Evolutionary conservation across 1,284 basidiomycete genomes (phyloP).

Genomic region (Ustilago xerochloae): DNA sequence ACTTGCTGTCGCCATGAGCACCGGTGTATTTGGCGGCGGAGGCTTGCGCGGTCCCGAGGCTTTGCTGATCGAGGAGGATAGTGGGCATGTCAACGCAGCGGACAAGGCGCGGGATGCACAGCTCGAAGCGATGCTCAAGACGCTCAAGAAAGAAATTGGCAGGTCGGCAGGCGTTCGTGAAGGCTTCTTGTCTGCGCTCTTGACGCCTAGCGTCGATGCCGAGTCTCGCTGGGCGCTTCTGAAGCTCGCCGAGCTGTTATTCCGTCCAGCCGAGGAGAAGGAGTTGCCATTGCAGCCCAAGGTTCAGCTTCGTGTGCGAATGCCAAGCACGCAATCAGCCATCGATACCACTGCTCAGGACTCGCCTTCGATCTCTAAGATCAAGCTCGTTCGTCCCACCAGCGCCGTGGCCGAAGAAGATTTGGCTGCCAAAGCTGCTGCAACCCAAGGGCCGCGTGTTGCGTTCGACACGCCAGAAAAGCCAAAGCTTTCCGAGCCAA

Average conservation of each 20-base stretch:
- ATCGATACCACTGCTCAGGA: conserved; percentile 20
- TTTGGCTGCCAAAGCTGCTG: conserved; percentile 5
- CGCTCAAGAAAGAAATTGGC: conserved; percentile 64
- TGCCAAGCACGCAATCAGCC: conserved; percentile 54
- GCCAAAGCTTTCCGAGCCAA: conserved; percentile 42
- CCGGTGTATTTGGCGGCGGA: conserved; percentile 81
- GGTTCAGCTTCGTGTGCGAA: conserved; percentile 74
- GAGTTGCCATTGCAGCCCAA: conserved; percentile 59
- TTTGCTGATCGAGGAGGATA: conserved; percentile 53
- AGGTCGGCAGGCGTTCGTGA: conserved; percentile 65
- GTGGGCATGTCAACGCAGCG: conserved; percentile 37
- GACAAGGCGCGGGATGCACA: conserved; percentile 71
- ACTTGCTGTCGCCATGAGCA: conserved; percentile 84
- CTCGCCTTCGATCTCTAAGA: conserved; percentile 43
- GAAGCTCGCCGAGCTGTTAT: conserved; percentile 90
- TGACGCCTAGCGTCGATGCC: conserved; percentile 74
- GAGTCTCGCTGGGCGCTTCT: conserved; percentile 90
- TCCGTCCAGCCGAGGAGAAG: conserved; percentile 73
- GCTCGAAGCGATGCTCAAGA: conserved; percentile 71
- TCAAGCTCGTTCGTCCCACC: conserved; percentile 45
- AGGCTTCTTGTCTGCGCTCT: conserved; percentile 62
- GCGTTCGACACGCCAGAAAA: conserved; percentile 50
- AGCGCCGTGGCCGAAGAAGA: conserved; percentile 18
- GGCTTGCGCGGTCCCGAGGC: conserved; percentile 46
- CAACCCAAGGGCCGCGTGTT: conserved; percentile 39